These are phyloP conservation scores for Rhodamnia rubescens DNA, from an alignment of 345 rosid genomes.

Conservation along the genomic window DNA sequence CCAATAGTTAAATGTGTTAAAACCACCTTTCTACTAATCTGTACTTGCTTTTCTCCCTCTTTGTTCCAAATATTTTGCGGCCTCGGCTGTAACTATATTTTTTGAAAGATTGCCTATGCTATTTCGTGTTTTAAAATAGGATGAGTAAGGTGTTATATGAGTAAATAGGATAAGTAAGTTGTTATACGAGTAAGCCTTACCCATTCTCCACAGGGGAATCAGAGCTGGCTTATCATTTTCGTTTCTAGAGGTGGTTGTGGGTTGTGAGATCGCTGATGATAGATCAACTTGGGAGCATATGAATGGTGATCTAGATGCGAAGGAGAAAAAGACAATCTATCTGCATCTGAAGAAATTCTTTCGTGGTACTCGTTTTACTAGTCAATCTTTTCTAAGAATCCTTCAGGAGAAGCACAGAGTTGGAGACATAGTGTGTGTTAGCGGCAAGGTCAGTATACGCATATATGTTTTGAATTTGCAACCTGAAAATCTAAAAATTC, in stretches of 20 bases:
- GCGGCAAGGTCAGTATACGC: constrained; percentile 58
- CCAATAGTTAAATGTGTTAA: neutral
- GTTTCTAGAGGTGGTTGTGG: constrained; percentile 78
- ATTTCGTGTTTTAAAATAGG: neutral
- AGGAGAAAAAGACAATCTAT: constrained; percentile 37
- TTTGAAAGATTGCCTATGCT: neutral
- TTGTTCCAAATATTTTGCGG: neutral
- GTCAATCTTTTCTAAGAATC: constrained; percentile 55
- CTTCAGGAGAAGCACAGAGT: constrained; percentile 45
- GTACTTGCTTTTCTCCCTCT: neutral
- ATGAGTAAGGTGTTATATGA: neutral
- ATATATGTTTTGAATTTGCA: neutral
- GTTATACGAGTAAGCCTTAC: neutral
- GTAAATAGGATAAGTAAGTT: neutral
- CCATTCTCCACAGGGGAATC: constrained; percentile 50
- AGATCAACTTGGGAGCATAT: constrained; percentile 19
- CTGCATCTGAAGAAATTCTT: constrained; percentile 86
- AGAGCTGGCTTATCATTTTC: constrained; percentile 59
- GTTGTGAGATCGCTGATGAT: constrained; percentile 42
- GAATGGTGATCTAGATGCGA: constrained; percentile 5
- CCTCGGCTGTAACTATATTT: neutral
- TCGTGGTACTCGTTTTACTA: constrained; percentile 70
- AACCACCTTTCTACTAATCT: neutral
- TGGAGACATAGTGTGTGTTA: constrained; percentile 78
- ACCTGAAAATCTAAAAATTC: neutral